These are phyloP conservation scores for Phoenix roebelenii DNA, from an alignment of 176 grass and related monocot genomes.

Conservation along the genomic window DNA sequence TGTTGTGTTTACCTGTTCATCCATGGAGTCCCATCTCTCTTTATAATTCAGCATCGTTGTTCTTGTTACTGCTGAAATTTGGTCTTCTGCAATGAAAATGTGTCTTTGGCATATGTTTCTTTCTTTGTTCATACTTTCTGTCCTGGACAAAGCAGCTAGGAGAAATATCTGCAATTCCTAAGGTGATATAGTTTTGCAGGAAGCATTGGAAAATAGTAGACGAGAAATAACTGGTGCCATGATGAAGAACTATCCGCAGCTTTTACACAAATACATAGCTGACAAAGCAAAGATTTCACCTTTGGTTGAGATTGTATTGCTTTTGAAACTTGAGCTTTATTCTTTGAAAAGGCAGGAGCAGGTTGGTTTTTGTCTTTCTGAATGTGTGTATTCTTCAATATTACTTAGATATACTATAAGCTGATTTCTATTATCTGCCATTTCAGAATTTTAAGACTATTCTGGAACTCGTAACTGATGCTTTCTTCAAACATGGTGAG, in stretches of 20 bases:
- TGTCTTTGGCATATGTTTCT: too few species aligned
- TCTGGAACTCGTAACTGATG: slow-evolving; percentile 77
- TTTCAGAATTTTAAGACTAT: slow-evolving; percentile 82
- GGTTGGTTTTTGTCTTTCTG: slow-evolving; percentile 25
- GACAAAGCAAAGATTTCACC: slow-evolving; percentile 90
- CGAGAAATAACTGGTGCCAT: slow-evolving; percentile 80
- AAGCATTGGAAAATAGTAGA: slow-evolving; percentile 73
- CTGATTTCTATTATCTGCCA: slow-evolving; percentile 1
- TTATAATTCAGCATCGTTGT: too few species aligned
- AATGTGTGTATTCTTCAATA: slow-evolving; percentile 2
- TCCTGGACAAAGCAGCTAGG: too few species aligned
- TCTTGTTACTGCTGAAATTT: too few species aligned
- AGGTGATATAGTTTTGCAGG: slow-evolving; percentile 41
- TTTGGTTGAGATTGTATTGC: slow-evolving; percentile 73
- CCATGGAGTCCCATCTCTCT: too few species aligned
- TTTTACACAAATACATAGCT: slow-evolving; percentile 82
- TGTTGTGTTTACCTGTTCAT: too few species aligned
- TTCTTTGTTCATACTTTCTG: too few species aligned
- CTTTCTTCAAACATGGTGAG: slow-evolving; percentile 97
- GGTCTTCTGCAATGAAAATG: too few species aligned
- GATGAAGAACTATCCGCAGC: slow-evolving; percentile 67
- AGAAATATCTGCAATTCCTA: not conserved
- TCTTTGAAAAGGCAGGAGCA: slow-evolving; percentile 88
- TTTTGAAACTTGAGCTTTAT: slow-evolving; percentile 96
- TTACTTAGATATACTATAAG: not conserved